Base-by-base conservation (phyloP, 768 basidiomycete genomes). In the Bullera alba region DNA sequence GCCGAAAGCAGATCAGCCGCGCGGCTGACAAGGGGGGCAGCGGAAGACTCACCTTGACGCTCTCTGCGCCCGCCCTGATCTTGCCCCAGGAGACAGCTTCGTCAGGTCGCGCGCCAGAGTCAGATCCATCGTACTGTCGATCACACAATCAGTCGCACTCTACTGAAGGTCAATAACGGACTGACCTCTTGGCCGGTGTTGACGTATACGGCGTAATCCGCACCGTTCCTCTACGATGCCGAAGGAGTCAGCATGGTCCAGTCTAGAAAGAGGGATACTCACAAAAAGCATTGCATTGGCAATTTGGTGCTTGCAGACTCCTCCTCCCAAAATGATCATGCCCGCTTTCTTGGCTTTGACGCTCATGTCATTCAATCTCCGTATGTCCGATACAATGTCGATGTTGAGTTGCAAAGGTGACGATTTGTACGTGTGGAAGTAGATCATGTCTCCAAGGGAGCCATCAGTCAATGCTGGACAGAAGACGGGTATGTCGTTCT, bases 241-340 rank as follows among this genome's bases (percentile, higher is more conserved):
- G 53, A 30, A 38, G 16, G 17, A 8, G 34, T 50, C 17, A 51
- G 57, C 21, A 58, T 17, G 48, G 53, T n/a, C 28, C 16, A 50
- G 6, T 28, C 14, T 23, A 8, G 25, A 14, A 23, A 41, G 15
- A 19, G 14, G 21, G 10, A 19, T 4, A 43, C 80, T 74, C 73
- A 96, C 93, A 67, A 99, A 95, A 21, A 99, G 77, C 95, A 99
- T 96, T 1, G 93, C 91, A 67, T 99, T 99, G n/a, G 93, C 93
- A 50, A 99, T 95, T 69, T 99, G 95, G 70, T 99, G 95, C 71
- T 99, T 99, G 76, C 92, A 97, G 8, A 99, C 91, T 0, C 95
- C 95, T 2, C 95, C 95, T 6, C 95, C 95, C 12, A 97, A 81
- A 46, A 99, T 83, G 60, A 99, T 89, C 92, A 97, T 97, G 2